Percentiles rank a stretch among this genome's conserved stretches.
These are phyloP conservation scores for Rhizopus arrhizus DNA, from an alignment of 371 early-diverging fungal genomes.

Conservation along the genomic window DNA sequence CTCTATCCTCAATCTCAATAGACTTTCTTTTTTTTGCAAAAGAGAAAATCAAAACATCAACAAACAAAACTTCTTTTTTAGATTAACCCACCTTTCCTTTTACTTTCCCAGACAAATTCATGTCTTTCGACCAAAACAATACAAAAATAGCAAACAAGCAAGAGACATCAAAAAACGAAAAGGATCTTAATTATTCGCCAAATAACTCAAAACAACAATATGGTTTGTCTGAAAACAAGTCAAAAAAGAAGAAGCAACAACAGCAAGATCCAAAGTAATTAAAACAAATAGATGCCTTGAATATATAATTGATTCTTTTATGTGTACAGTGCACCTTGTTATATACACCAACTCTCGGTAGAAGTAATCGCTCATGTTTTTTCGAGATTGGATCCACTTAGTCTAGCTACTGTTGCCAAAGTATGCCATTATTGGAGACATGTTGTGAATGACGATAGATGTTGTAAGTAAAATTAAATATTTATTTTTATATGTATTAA, in stretches of 20 bases:
- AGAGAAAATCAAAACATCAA: too few relatives aligned
- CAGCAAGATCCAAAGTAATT: constrained; percentile 22
- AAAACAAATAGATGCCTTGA: neutral
- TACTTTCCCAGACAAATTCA: constrained; percentile 25
- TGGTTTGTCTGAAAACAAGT: constrained; percentile 8
- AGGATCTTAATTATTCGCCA: neutral
- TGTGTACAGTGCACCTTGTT: constrained; percentile 35
- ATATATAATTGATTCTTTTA: neutral
- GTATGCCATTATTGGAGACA: constrained; percentile 54
- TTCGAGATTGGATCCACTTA: constrained; percentile 47
- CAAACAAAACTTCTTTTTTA: too few relatives aligned
- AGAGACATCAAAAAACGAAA: constrained; percentile 11
- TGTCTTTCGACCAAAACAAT: constrained; percentile 37
- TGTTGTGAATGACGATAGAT: constrained; percentile 48
- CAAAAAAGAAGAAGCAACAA: constrained; percentile 21
- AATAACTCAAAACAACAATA: constrained; percentile 5
- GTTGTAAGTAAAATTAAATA: constrained; percentile 38
- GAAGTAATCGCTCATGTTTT: constrained; percentile 52
- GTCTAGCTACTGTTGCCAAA: constrained; percentile 37
- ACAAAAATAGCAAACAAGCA: constrained; percentile 12
- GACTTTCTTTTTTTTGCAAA: too few relatives aligned
- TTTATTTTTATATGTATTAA: neutral
- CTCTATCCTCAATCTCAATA: too few relatives aligned
- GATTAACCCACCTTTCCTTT: neutral
- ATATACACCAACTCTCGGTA: constrained; percentile 44